Evolutionary conservation across 2,329 filamentous ascomycete species (phyloP).

Genomic region (Aspergillus felis): DNA sequence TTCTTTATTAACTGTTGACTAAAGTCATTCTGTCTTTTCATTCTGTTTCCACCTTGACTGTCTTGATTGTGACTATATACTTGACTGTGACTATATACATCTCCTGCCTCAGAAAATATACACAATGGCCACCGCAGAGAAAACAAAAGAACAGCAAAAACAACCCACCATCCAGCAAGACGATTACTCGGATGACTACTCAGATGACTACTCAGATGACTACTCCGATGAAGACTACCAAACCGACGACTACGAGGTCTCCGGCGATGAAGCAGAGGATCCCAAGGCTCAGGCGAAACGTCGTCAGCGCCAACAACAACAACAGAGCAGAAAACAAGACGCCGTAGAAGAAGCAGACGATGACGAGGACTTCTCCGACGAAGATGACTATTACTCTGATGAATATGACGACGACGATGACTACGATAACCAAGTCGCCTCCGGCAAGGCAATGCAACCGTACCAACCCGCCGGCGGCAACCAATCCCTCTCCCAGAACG

Average conservation of each 20-base stretch:
- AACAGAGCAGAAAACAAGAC: conserved; percentile 27
- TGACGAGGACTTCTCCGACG: conserved; percentile 18
- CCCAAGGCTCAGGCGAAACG: conserved; percentile 12
- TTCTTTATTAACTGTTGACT: too few species aligned
- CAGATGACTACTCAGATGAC: conserved; percentile 7
- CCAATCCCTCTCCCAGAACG: conserved; percentile 16
- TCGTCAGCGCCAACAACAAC: conserved; percentile 18
- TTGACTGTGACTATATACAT: background rate
- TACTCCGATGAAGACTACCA: conserved; percentile 26
- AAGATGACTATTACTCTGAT: conserved; percentile 19
- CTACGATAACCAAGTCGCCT: conserved; percentile 12
- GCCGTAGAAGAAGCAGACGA: conserved; percentile 30
- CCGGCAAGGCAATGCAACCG: conserved; percentile 23
- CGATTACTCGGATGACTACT: conserved; percentile 17
- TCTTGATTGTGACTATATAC: background rate
- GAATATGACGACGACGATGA: conserved; percentile 31
- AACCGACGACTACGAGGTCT: conserved; percentile 25
- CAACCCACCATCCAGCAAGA: conserved; percentile 21
- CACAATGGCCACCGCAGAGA: conserved; percentile 28
- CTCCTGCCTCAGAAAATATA: background rate
- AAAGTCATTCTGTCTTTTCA: background rate
- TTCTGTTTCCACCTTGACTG: background rate
- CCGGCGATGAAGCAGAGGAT: conserved; percentile 20
- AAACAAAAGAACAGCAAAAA: conserved; percentile 22
- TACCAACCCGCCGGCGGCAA: conserved; percentile 13